Evolutionary conservation across 768 basidiomycete genomes (phyloP).

Genomic region (Macrolepiota fuliginosa): DNA sequence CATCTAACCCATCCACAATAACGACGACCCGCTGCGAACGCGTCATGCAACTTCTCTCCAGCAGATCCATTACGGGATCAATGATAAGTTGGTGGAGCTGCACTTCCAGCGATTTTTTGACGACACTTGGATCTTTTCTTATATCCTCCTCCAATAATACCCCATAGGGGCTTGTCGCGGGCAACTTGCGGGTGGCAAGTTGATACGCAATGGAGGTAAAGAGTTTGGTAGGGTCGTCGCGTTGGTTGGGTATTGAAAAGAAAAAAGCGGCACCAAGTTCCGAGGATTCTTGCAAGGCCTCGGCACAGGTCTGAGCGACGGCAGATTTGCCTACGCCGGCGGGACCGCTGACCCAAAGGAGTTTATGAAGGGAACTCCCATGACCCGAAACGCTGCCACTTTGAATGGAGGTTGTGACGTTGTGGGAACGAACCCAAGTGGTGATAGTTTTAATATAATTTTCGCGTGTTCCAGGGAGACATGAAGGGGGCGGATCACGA

Average conservation of each 20-base stretch:
- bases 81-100: constrained; percentile 19
- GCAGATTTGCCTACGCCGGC: constrained; percentile 28
- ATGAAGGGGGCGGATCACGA: background rate
- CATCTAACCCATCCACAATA: constrained; percentile 27
- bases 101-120: constrained; percentile 12
- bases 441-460: constrained; percentile 4
- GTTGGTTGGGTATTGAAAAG: constrained; percentile 27
- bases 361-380: background rate
- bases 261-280: constrained; percentile 32
- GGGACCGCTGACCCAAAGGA: constrained; percentile 22
- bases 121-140: constrained; percentile 17
- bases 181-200: constrained; percentile 13
- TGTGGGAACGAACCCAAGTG: background rate
- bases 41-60: background rate
- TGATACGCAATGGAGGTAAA: constrained; percentile 31
- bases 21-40: constrained; percentile 5
- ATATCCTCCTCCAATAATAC: constrained; percentile 10
- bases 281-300: constrained; percentile 13
- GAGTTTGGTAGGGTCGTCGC: constrained; percentile 22
- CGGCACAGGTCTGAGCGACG: constrained; percentile 24
- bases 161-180: constrained; percentile 1
- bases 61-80: constrained; percentile 9
- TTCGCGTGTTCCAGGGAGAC: constrained; percentile 6
- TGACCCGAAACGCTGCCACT: background rate
- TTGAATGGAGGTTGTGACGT: background rate